phyloP scores from a whole-genome alignment of 2,329 filamentous ascomycete species.

The Dactylellina cionopaga region DNA sequence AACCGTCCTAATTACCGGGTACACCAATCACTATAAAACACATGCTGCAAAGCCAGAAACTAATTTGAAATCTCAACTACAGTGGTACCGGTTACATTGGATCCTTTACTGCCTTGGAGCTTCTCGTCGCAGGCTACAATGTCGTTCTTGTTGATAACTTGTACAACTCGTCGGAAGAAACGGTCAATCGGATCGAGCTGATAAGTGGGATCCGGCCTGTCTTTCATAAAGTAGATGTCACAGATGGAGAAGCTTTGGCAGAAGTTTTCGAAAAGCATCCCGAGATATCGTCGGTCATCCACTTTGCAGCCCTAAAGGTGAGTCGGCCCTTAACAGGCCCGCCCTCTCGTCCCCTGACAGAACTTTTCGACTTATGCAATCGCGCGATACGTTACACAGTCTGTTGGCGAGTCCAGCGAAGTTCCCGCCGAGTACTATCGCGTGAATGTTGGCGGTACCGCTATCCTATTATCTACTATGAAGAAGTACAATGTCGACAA shows the following conservation, averaged over 20 bases:
- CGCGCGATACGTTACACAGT: slow-evolving; percentile 66
- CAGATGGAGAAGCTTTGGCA: slow-evolving; percentile 82
- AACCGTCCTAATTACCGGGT: slow-evolving; percentile 93
- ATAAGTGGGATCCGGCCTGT: slow-evolving; percentile 86
- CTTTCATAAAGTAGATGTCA: slow-evolving; percentile 89
- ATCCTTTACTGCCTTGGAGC: slow-evolving; percentile 91
- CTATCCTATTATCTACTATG: slow-evolving; percentile 88
- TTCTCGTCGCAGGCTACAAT: slow-evolving; percentile 93
- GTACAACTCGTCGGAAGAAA: slow-evolving; percentile 94
- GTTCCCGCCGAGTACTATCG: slow-evolving; percentile 97
- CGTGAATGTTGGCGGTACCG: slow-evolving; percentile 93
- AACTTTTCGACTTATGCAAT: slow-evolving; percentile 25
- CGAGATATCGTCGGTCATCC: slow-evolving; percentile 96
- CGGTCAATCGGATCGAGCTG: slow-evolving; percentile 92
- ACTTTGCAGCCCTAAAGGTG: slow-evolving; percentile 97
- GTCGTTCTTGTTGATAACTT: slow-evolving; percentile 96
- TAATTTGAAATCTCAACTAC: slow-evolving; percentile 57
- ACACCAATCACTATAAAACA: slow-evolving; percentile 60
- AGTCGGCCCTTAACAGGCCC: no score
- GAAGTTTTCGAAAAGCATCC: slow-evolving; percentile 88
- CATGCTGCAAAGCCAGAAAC: slow-evolving; percentile 9
- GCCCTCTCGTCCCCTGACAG: slow-evolving; percentile 13
- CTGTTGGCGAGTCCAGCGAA: slow-evolving; percentile 92
- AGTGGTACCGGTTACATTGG: slow-evolving; percentile 99
- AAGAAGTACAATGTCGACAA: slow-evolving; percentile 88